Evolutionary conservation across 148 eudicot genomes (phyloP).

Genomic region (Selenicereus undatus): DNA sequence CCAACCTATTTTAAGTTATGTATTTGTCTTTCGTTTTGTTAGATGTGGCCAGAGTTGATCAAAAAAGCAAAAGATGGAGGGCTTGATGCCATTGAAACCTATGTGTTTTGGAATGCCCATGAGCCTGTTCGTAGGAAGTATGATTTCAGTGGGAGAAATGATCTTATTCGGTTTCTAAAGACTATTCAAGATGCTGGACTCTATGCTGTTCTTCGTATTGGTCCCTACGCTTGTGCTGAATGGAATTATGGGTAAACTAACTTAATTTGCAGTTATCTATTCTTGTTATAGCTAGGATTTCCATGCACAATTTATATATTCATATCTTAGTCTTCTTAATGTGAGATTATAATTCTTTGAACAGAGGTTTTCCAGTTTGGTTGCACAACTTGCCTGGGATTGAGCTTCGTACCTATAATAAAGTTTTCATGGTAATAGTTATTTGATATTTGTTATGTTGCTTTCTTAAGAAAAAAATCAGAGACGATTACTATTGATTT

Average conservation of each 20-base stretch:
- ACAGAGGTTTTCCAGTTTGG: constrained; percentile 67
- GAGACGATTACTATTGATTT: too few species aligned
- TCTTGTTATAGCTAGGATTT: neutral
- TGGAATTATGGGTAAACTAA: constrained; percentile 64
- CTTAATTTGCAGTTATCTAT: neutral
- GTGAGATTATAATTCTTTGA: neutral
- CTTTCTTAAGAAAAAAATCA: neutral
- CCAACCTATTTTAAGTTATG: neutral
- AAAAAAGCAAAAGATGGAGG: constrained; percentile 57
- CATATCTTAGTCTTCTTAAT: neutral
- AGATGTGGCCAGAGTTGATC: constrained; percentile 82
- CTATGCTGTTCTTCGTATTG: constrained; percentile 61
- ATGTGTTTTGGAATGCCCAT: constrained; percentile 65
- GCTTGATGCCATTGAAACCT: constrained; percentile 50
- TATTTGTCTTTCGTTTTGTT: neutral
- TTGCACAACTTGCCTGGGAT: constrained; percentile 53
- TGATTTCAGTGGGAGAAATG: constrained; percentile 47
- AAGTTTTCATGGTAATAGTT: constrained; percentile 40
- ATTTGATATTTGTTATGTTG: too few species aligned
- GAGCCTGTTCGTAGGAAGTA: constrained; percentile 54
- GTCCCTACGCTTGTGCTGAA: constrained; percentile 74
- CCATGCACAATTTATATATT: too few species aligned
- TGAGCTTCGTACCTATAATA: constrained; percentile 43
- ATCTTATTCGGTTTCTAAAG: constrained; percentile 53
- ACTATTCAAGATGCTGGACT: constrained; percentile 55